phyloP scores from a whole-genome alignment of 2,329 filamentous ascomycete genomes.

The Cladophialophora psammophila region DNA sequence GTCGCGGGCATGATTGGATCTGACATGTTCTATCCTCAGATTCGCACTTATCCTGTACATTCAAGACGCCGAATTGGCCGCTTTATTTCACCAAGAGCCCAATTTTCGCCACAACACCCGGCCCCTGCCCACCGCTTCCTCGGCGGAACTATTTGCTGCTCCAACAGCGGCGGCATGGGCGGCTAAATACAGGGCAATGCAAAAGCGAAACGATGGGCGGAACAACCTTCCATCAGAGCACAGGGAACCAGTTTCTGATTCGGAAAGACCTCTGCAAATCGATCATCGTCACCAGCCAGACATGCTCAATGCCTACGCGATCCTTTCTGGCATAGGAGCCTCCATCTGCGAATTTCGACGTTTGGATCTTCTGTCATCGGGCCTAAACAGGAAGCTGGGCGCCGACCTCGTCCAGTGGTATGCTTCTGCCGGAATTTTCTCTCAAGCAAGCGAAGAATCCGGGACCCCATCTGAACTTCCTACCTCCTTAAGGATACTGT shows the following conservation, averaged over 20 bases:
- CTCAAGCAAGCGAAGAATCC: background rate
- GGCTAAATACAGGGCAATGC: constrained; percentile 4
- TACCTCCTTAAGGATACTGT: constrained; percentile 17
- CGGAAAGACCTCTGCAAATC: background rate
- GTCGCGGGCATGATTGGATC: background rate
- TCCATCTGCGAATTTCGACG: constrained; percentile 23
- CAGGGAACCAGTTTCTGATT: background rate
- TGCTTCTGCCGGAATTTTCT: background rate
- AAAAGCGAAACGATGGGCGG: background rate
- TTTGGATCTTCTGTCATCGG: background rate
- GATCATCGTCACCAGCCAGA: too few relatives aligned
- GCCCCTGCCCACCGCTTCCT: constrained; percentile 12
- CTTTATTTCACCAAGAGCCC: constrained; percentile 30
- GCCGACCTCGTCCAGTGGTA: constrained; percentile 24
- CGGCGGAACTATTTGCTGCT: constrained; percentile 20
- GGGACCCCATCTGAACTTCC: background rate
- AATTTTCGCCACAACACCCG: constrained; percentile 17
- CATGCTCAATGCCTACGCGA: constrained; percentile 20
- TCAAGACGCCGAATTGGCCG: constrained; percentile 28
- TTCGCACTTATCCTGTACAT: constrained; percentile 2
- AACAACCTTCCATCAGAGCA: background rate
- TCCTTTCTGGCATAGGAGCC: constrained; percentile 23
- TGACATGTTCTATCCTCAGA: background rate
- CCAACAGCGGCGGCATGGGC: constrained; percentile 20
- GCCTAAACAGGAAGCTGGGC: constrained; percentile 1